Percentiles rank a stretch among this genome's conserved stretches.
phyloP scores from a whole-genome alignment of 331 rosid species.

The Stylosanthes scabra region DNA sequence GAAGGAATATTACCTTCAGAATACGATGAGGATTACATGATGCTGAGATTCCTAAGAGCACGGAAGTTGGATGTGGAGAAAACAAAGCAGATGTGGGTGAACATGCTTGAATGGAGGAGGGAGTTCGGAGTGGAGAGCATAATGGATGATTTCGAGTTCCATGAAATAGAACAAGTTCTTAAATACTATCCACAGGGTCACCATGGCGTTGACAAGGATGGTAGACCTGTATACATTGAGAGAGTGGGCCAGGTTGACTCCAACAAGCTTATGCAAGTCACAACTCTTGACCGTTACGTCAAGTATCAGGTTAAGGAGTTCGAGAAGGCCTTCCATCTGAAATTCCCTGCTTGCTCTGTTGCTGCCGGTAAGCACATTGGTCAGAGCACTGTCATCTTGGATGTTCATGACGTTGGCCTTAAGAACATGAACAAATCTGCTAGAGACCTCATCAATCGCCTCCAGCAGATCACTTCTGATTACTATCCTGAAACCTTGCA shows the following conservation, averaged over 20 bases:
- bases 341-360: conserved; percentile 91
- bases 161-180: conserved; percentile 72
- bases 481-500: conserved; percentile 94
- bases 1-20: too few relatives aligned
- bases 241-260: conserved; percentile 79
- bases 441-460: conserved; percentile 70
- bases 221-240: conserved; percentile 89
- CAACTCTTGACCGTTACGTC: conserved; percentile 81
- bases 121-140: conserved; percentile 83
- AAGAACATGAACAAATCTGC: conserved; percentile 84
- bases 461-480: conserved; percentile 84
- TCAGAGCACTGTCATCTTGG: conserved; percentile 93
- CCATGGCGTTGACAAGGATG: conserved; percentile 94
- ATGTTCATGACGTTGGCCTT: conserved; percentile 98
- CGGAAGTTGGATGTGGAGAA: conserved; percentile 83
- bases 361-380: conserved; percentile 90
- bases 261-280: conserved; percentile 81
- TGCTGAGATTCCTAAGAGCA: conserved; percentile 76
- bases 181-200: conserved; percentile 89
- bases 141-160: conserved; percentile 77
- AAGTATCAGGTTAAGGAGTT: conserved; percentile 84
- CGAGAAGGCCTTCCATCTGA: conserved; percentile 79
- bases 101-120: conserved; percentile 91
- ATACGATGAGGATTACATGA: too few relatives aligned
- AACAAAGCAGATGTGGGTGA: conserved; percentile 94